Conservation (phyloP, 1,284 basidiomycete species). For the Malassezia caprae region DNA sequence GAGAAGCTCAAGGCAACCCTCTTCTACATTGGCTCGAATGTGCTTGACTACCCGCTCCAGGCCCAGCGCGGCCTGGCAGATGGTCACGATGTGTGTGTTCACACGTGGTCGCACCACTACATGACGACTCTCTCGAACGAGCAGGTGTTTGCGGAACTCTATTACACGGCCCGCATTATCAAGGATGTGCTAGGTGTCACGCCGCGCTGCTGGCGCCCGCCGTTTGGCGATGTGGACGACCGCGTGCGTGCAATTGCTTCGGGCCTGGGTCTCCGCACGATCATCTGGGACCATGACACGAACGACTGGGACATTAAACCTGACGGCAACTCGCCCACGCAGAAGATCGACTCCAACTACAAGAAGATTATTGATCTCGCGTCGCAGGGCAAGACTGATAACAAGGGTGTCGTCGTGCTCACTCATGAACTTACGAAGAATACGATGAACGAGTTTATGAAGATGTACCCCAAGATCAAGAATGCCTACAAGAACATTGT, state of each 20-base stretch:
- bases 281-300: constrained; percentile 52
- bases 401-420: constrained; percentile 22
- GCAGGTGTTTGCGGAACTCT: constrained; percentile 54
- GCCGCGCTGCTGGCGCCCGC: constrained; percentile 51
- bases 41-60: constrained; percentile 54
- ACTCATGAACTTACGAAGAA: constrained; percentile 23
- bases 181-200: constrained; percentile 53
- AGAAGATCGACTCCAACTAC: constrained; percentile 16
- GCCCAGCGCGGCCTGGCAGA: constrained; percentile 50
- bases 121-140: constrained; percentile 53
- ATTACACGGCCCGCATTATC: constrained; percentile 53
- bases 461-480: constrained; percentile 20
- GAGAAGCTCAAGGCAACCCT: constrained; percentile 53
- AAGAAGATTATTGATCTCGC: constrained; percentile 1
- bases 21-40: constrained; percentile 53
- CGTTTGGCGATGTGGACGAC: constrained; percentile 54
- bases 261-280: constrained; percentile 51
- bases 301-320: constrained; percentile 50
- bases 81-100: constrained; percentile 37
- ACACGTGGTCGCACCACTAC: constrained; percentile 51
- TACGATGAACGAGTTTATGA: constrained; percentile 23
- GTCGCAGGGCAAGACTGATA: neutral
- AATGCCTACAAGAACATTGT: constrained; percentile 20
- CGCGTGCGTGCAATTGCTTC: constrained; percentile 53
- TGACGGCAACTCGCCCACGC: constrained; percentile 43